Percentiles rank a stretch among this genome's conserved stretches.
phyloP scores from a whole-genome alignment of 805 yeast species.

The Ogataea dorogensis region DNA sequence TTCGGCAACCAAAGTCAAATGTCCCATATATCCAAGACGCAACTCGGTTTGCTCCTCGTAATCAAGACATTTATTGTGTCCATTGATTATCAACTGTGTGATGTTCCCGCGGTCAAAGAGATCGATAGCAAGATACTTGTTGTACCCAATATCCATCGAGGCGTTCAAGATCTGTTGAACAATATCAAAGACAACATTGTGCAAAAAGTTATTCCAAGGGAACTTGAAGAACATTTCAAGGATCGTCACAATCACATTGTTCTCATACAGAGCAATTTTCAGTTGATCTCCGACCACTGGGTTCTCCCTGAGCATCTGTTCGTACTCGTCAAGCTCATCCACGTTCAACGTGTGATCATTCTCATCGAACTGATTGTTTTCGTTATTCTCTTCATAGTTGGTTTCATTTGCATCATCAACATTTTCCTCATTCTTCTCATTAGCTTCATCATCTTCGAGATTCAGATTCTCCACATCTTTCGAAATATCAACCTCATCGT shows the following conservation, averaged over 20 bases:
- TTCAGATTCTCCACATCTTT: constrained; percentile 34
- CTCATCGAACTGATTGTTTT: constrained; percentile 25
- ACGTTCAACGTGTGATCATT: constrained; percentile 23
- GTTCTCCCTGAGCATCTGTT: constrained; percentile 42
- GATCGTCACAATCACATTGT: constrained; percentile 64
- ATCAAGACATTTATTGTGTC: constrained; percentile 57
- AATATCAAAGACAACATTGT: constrained; percentile 94
- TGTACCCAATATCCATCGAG: constrained; percentile 73
- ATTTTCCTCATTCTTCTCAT: constrained; percentile 9
- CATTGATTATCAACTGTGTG: constrained; percentile 54
- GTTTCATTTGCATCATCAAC: constrained; percentile 11
- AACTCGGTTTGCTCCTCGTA: constrained; percentile 60
- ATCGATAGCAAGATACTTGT: constrained; percentile 71
- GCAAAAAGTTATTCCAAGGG: constrained; percentile 97
- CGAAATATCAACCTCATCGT: constrained; percentile 35
- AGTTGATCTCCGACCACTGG: constrained; percentile 79
- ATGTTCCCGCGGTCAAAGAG: constrained; percentile 64
- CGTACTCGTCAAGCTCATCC: constrained; percentile 26
- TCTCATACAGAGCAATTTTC: constrained; percentile 79
- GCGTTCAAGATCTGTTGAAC: constrained; percentile 94
- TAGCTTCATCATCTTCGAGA: constrained; percentile 7
- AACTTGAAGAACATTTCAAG: constrained; percentile 66
- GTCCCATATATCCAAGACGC: constrained; percentile 96
- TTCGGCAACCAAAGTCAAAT: constrained; percentile 86
- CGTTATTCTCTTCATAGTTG: constrained; percentile 15